Percentiles rank a stretch among this genome's conserved stretches.
Conservation (phyloP, 768 basidiomycete species). For the Ramaria rubella region DNA sequence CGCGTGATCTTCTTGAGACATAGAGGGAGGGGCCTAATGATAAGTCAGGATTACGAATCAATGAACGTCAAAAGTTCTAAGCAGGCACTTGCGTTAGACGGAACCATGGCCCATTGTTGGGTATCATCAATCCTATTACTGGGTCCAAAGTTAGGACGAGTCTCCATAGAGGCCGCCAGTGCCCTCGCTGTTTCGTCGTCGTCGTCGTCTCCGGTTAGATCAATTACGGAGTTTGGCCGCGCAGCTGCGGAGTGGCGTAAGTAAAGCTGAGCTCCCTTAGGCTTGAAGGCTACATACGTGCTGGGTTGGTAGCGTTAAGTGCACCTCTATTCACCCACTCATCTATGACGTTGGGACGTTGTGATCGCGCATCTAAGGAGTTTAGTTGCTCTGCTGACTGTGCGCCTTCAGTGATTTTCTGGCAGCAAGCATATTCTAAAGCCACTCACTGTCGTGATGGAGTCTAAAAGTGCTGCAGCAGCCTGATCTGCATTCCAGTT, state of each 20-base stretch:
- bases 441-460: neutral
- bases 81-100: conserved; percentile 4
- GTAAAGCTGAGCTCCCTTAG: neutral
- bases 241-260: conserved; percentile 3
- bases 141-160: conserved; percentile 2
- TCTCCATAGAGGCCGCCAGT: conserved; percentile 4
- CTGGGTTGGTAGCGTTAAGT: conserved; percentile 1
- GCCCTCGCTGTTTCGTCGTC: conserved; percentile 4
- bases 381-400: neutral
- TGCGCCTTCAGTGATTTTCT: neutral
- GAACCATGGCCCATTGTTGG: conserved; percentile 8
- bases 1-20: conserved; percentile 8
- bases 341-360: neutral
- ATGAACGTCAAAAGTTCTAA: too few species aligned
- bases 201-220: conserved; percentile 8
- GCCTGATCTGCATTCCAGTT: conserved; percentile 11
- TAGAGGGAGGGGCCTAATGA: conserved; percentile 4
- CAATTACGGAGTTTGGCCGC: conserved; percentile 9
- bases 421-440: neutral
- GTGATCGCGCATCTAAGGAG: neutral
- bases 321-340: neutral
- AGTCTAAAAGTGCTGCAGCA: conserved; percentile 6
- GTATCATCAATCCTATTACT: conserved; percentile 1
- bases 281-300: conserved; percentile 3
- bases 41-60: neutral